Base-by-base conservation (phyloP, 2,329 filamentous ascomycete species). In the Fulvia fulva region DNA sequence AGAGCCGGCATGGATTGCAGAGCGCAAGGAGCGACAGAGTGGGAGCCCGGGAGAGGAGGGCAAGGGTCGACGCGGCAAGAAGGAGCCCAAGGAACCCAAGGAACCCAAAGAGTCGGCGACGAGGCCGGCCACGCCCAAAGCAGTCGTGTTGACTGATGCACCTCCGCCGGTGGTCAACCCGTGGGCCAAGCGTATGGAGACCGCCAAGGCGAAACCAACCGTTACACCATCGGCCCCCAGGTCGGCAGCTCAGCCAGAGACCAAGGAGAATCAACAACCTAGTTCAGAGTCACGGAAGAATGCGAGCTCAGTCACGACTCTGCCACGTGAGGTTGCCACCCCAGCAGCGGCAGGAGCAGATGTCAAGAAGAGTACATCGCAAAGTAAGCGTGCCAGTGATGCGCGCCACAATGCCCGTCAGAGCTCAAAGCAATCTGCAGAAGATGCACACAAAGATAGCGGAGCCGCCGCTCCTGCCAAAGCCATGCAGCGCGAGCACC, bases 111-210 rank as follows among this genome's bases (percentile, higher is more conserved):
- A 68, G 19, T 16, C 63, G 30, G 59, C 61, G 8, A 46, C 63
- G 5, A 54, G 62, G 7, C 63, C 65, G 26, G 55, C 63, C 49
- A 74, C 75, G 57, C 80, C 63, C 75, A 80, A 50, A 66, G 85
- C 87, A 14, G 59, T 67, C 61, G 83, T 87, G 67, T 79, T 96
- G 44, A 87, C 88, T 49, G 90, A 94, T 60, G 93, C 93, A 19
- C 88, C 91, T 28, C 81, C 89, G 45, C 94, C 94, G 0, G 74
- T 85, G 1, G 88, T 97, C 58, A 99, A 99, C 73, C 79, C 92
- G 62, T 99, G 94, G 93, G 83, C 87, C 62, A 85, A 92, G 75
- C 84, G 92, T 56, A 87, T 83, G 67, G 87, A 91, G 68, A 86
- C 85, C 49, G 76, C 80, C 46, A 78, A 81, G 62, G 78, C 83